A percentile compares a stretch with the other conserved stretches of the same genome.
phyloP scores from a whole-genome alignment of 2,329 filamentous ascomycete species.

The Didymella exigua region DNA sequence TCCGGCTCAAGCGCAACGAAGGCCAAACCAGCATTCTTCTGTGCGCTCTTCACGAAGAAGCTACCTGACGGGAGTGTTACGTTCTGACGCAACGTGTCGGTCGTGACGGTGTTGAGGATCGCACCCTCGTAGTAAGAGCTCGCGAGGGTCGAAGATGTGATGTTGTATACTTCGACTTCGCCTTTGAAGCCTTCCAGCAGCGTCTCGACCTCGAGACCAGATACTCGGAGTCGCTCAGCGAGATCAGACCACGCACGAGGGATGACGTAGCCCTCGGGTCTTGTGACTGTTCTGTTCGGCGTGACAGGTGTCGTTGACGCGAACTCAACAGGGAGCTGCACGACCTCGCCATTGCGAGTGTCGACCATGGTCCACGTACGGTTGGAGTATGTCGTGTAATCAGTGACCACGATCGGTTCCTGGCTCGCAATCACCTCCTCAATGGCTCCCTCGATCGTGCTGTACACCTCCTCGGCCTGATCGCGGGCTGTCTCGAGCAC shows the following conservation, averaged over 20 bases:
- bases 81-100: constrained; percentile 29
- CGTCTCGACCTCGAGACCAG: constrained; percentile 43
- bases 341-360: constrained; percentile 35
- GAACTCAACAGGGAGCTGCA: constrained; percentile 44
- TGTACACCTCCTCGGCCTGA: constrained; percentile 31
- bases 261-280: constrained; percentile 46
- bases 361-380: constrained; percentile 46
- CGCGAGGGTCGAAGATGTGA: constrained; percentile 38
- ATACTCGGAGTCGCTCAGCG: constrained; percentile 38
- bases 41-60: constrained; percentile 41
- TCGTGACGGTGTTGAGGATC: constrained; percentile 42
- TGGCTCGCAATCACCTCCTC: constrained; percentile 31
- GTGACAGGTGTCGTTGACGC: constrained; percentile 43
- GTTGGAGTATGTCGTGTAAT: constrained; percentile 33
- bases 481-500: constrained; percentile 44
- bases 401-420: constrained; percentile 41
- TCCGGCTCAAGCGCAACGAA: constrained; percentile 49
- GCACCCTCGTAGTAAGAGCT: constrained; percentile 44
- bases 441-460: constrained; percentile 38
- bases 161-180: constrained; percentile 43
- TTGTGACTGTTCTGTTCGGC: constrained; percentile 42
- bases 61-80: constrained; percentile 42
- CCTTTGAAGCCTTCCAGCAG: constrained; percentile 36
- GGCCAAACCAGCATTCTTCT: constrained; percentile 48
- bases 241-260: constrained; percentile 45